These are phyloP conservation scores for Sungouiozyma ichnusensis DNA, from an alignment of 805 yeast species.

Conservation along the genomic window DNA sequence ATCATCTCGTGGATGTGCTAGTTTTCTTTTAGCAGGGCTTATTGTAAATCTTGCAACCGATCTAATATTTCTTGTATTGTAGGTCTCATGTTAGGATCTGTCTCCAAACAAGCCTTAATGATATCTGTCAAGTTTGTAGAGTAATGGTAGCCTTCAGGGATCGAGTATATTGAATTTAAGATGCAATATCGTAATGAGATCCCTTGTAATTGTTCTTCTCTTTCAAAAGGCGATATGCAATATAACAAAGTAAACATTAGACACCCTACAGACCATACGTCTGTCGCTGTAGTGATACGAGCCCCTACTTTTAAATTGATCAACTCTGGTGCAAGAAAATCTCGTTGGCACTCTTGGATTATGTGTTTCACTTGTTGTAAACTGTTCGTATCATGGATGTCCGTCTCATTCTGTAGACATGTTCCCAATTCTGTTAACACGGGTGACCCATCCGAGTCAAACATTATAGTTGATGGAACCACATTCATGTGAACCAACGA, in stretches of 20 bases:
- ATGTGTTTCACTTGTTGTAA: conserved; percentile 70
- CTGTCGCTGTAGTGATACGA: conserved; percentile 51
- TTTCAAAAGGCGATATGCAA: conserved; percentile 78
- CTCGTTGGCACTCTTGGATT: conserved; percentile 66
- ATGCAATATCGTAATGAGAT: conserved; percentile 75
- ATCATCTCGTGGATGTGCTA: no score
- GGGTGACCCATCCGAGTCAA: conserved; percentile 62
- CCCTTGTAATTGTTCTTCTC: conserved; percentile 70
- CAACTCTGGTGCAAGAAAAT: conserved; percentile 86
- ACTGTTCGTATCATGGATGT: conserved; percentile 49
- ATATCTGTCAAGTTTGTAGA: conserved; percentile 45
- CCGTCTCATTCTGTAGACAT: conserved; percentile 50
- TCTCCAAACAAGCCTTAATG: conserved; percentile 48
- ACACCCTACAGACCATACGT: conserved; percentile 90
- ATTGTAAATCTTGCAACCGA: conserved; percentile 24
- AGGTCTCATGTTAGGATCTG: conserved; percentile 57
- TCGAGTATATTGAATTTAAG: conserved; percentile 47
- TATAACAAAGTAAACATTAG: conserved; percentile 67
- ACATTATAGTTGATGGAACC: conserved; percentile 83
- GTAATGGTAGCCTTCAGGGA: conserved; percentile 32
- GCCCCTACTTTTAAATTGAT: conserved; percentile 62
- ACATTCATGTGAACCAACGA: conserved; percentile 73
- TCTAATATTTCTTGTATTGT: conserved; percentile 47
- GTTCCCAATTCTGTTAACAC: conserved; percentile 82
- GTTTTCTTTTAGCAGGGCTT: neutral